These are phyloP conservation scores for Sordaria brevicollis DNA, from an alignment of 495 filamentous ascomycete genomes.

Conservation along the genomic window DNA sequence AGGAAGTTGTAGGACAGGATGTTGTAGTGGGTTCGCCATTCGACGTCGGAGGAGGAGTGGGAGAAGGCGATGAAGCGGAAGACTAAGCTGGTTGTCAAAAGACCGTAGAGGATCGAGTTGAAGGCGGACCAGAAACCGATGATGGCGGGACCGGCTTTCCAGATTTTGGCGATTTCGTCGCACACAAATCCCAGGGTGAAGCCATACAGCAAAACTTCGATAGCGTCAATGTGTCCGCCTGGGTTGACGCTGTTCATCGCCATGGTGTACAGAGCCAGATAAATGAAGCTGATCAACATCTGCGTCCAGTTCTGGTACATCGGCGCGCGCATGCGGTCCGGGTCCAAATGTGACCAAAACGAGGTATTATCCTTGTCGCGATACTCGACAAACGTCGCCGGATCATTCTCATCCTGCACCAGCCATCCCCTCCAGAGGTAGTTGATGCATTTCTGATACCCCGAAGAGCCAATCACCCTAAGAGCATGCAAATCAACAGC, in stretches of 20 bases:
- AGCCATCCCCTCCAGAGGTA: constrained; percentile 95
- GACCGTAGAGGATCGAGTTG: constrained; percentile 69
- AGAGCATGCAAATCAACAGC: constrained; percentile 89
- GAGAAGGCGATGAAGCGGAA: constrained; percentile 66
- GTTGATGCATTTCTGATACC: constrained; percentile 88
- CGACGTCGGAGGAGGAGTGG: constrained; percentile 37
- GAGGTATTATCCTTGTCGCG: constrained; percentile 59
- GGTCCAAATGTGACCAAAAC: constrained; percentile 77
- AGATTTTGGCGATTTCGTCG: constrained; percentile 78
- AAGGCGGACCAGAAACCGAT: constrained; percentile 94
- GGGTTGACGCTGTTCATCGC: constrained; percentile 88
- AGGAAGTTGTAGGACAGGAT: constrained; percentile 81
- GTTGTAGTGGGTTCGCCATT: constrained; percentile 58
- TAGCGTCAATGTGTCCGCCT: constrained; percentile 66
- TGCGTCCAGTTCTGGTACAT: constrained; percentile 86
- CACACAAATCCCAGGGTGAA: constrained; percentile 91
- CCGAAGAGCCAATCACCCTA: constrained; percentile 73
- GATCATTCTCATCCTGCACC: constrained; percentile 85
- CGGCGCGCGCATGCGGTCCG: constrained; percentile 86
- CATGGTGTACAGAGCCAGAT: constrained; percentile 72
- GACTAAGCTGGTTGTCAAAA: constrained; percentile 67
- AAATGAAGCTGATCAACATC: constrained; percentile 73
- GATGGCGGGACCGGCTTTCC: constrained; percentile 84
- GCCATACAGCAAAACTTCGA: constrained; percentile 74
- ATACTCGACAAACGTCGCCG: constrained; percentile 76